These are phyloP conservation scores for Tolypocladium amazonense DNA, from an alignment of 2,329 filamentous ascomycete genomes.

Conservation along the genomic window DNA sequence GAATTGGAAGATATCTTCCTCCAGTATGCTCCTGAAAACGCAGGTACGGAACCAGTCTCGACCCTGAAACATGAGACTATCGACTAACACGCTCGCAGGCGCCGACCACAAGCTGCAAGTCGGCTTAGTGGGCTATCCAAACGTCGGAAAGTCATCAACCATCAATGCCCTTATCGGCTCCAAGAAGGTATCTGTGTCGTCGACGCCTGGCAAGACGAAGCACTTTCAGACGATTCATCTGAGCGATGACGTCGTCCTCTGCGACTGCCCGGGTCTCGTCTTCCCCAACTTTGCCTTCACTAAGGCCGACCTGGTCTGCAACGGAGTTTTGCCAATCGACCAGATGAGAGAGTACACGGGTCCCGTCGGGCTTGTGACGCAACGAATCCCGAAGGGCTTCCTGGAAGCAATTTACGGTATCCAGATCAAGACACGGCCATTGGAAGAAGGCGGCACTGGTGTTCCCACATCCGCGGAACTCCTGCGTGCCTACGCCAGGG, in stretches of 20 bases:
- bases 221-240: conserved; percentile 98
- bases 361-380: conserved; percentile 70
- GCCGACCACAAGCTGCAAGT: conserved; percentile 65
- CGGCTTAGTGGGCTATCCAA: conserved; percentile 93
- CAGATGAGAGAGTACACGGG: conserved; percentile 90
- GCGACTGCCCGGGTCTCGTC: conserved; percentile 96
- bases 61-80: neutral
- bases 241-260: conserved; percentile 78
- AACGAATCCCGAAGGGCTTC: conserved; percentile 78
- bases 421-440: conserved; percentile 66
- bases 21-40: conserved; percentile 48
- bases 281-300: conserved; percentile 97
- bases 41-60: conserved; percentile 27
- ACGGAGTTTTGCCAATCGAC: conserved; percentile 90
- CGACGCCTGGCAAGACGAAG: conserved; percentile 96
- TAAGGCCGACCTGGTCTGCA: conserved; percentile 92
- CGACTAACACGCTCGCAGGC: conserved; percentile 18
- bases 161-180: conserved; percentile 98
- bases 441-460: conserved; percentile 90
- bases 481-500: conserved; percentile 74
- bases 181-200: conserved; percentile 96
- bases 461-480: conserved; percentile 76
- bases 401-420: conserved; percentile 92
- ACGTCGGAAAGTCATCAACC: conserved; percentile 97
- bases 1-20: conserved; percentile 87